Percentiles rank a stretch among this genome's conserved stretches.
phyloP scores from a whole-genome alignment of 202 grass and related monocot species.

The Elaeis oleifera region DNA sequence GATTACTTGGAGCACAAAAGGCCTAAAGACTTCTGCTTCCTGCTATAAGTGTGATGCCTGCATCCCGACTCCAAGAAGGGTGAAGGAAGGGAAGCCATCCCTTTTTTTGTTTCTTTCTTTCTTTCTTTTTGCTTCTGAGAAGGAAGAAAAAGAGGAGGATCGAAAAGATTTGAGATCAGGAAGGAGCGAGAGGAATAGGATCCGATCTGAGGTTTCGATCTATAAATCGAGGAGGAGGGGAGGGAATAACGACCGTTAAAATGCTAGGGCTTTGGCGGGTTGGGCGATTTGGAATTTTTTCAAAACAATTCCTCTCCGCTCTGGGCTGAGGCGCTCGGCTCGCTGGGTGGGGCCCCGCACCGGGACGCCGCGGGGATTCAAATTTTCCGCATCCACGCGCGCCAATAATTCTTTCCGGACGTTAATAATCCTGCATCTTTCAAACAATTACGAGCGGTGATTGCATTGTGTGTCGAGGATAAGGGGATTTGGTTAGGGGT shows the following conservation, averaged over 20 bases:
- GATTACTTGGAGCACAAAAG: constrained; percentile 85
- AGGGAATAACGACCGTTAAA: constrained; percentile 42
- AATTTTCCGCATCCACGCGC: constrained; percentile 15
- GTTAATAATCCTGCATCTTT: not conserved
- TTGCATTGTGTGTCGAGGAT: too few relatives aligned
- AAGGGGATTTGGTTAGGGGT: not conserved
- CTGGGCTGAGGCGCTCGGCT: not conserved
- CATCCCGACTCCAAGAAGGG: constrained; percentile 4
- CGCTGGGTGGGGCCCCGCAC: not conserved
- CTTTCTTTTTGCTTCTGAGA: not conserved
- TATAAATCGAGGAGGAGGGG: not conserved
- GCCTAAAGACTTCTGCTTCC: constrained; percentile 87
- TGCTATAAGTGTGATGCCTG: constrained; percentile 59
- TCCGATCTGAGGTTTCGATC: not conserved
- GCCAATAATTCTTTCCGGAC: constrained; percentile 5
- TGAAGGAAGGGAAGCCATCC: constrained; percentile 22
- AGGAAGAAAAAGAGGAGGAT: not conserved
- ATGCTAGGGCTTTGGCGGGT: constrained; percentile 10
- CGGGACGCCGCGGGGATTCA: not conserved
- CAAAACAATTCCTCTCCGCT: not conserved
- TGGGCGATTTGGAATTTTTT: constrained; percentile 3
- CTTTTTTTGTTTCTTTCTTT: not conserved
- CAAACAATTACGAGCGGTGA: not conserved
- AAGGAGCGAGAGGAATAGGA: not conserved
- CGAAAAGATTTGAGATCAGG: constrained; percentile 13